Evolutionary conservation across 805 yeast genomes (phyloP).

Genomic region (Crinitomyces ghanaensis): DNA sequence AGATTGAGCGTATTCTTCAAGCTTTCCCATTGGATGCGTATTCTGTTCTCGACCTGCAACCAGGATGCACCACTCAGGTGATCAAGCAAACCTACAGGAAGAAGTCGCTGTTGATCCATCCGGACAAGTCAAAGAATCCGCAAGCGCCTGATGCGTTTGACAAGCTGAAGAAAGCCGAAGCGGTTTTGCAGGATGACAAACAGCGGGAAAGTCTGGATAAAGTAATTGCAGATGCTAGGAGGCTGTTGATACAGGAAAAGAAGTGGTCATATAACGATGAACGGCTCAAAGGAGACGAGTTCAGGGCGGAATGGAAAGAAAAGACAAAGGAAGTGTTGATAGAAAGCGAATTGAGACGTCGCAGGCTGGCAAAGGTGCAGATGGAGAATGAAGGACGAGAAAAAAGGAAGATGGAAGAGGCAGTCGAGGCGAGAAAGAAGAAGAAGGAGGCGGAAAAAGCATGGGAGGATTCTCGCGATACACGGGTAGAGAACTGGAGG

Average conservation of each 20-base stretch:
- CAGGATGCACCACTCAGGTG: conserved; percentile 30
- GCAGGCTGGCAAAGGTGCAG: conserved; percentile 33
- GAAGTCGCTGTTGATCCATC: conserved; percentile 56
- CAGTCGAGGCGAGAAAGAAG: conserved; percentile 25
- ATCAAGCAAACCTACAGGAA: conserved; percentile 41
- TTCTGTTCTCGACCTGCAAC: conserved; percentile 38
- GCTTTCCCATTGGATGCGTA: conserved; percentile 43
- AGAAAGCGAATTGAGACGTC: conserved; percentile 35
- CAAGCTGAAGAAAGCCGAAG: conserved; percentile 43
- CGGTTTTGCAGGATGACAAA: conserved; percentile 29
- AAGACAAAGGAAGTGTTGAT: conserved; percentile 34
- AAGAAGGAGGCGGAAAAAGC: conserved; percentile 31
- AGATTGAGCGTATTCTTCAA: conserved; percentile 42
- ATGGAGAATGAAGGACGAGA: conserved; percentile 32
- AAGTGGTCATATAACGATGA: conserved; percentile 31
- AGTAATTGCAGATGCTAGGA: conserved; percentile 35
- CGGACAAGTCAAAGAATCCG: conserved; percentile 47
- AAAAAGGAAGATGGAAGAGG: conserved; percentile 27
- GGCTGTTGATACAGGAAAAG: conserved; percentile 27
- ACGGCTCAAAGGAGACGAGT: conserved; percentile 27
- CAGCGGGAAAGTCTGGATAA: conserved; percentile 33
- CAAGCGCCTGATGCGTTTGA: conserved; percentile 59
- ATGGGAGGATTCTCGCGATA: conserved; percentile 55
- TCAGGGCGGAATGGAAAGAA: conserved; percentile 31
- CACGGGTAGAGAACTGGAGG: conserved; percentile 52